Evolutionary conservation across 768 basidiomycete species (phyloP).

Genomic region (Inosperma sp.): DNA sequence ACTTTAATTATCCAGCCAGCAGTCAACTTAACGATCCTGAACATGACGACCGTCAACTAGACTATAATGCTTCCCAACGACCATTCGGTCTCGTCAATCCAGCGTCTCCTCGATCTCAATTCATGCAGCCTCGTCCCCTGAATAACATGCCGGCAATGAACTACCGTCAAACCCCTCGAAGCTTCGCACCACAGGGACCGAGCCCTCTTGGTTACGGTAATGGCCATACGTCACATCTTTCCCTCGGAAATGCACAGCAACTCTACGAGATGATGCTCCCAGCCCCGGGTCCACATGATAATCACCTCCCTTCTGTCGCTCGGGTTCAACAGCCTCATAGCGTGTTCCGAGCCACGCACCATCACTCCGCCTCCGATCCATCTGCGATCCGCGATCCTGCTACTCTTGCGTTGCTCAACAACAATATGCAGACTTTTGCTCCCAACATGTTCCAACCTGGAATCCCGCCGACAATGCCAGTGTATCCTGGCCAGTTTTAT

Average conservation of each 20-base stretch:
- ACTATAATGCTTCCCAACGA: slow-evolving; percentile 47
- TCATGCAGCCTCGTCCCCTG: slow-evolving; percentile 49
- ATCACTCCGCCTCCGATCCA: slow-evolving; percentile 81
- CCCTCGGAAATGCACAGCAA: slow-evolving; percentile 70
- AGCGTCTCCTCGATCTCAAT: slow-evolving; percentile 37
- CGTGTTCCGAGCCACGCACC: slow-evolving; percentile 67
- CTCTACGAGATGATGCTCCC: slow-evolving; percentile 78
- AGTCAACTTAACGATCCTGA: slow-evolving; percentile 29
- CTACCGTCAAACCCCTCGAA: slow-evolving; percentile 62
- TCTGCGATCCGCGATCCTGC: slow-evolving; percentile 70
- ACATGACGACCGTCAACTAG: slow-evolving; percentile 47
- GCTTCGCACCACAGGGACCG: slow-evolving; percentile 51
- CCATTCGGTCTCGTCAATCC: slow-evolving; percentile 47
- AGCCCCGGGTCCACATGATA: slow-evolving; percentile 45
- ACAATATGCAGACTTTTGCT: slow-evolving; percentile 46
- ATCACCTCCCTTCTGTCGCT: slow-evolving; percentile 60
- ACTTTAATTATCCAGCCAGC: slow-evolving; percentile 47
- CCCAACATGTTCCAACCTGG: slow-evolving; percentile 54
- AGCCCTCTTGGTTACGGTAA: slow-evolving; percentile 51
- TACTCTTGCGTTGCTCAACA: slow-evolving; percentile 58
- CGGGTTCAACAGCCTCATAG: slow-evolving; percentile 79
- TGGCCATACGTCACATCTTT: slow-evolving; percentile 58
- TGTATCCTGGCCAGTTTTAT: slow-evolving; percentile 73
- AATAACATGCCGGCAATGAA: slow-evolving; percentile 43
- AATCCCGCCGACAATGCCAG: slow-evolving; percentile 47